Evolutionary conservation across 1,284 basidiomycete species (phyloP).

Genomic region (Trichosporon sp.): DNA sequence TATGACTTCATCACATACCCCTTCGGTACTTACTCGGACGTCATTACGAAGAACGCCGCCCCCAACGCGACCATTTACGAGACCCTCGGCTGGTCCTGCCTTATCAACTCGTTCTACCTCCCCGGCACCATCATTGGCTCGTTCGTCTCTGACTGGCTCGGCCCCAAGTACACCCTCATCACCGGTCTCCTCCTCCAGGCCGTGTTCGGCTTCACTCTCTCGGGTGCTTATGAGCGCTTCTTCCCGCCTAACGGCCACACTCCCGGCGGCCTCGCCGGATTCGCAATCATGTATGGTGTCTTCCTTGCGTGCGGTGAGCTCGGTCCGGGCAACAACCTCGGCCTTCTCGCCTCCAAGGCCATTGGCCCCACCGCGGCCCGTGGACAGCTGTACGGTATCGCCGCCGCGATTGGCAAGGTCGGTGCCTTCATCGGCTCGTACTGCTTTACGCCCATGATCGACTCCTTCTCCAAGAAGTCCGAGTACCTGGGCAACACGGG

Average conservation of each 20-base stretch:
- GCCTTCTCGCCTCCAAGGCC: slow-evolving; percentile 76
- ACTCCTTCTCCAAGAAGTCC: slow-evolving; percentile 19
- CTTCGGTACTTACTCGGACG: slow-evolving; percentile 72
- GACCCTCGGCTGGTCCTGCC: slow-evolving; percentile 52
- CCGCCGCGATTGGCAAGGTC: slow-evolving; percentile 81
- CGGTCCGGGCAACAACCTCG: slow-evolving; percentile 77
- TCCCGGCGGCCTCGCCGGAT: slow-evolving; percentile 64
- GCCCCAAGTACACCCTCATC: slow-evolving; percentile 69
- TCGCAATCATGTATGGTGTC: slow-evolving; percentile 85
- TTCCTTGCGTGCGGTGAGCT: slow-evolving; percentile 71
- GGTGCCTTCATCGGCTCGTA: slow-evolving; percentile 77
- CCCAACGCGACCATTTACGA: slow-evolving; percentile 41
- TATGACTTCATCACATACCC: slow-evolving; percentile 58
- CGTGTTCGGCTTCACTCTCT: slow-evolving; percentile 82
- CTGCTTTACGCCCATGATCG: slow-evolving; percentile 66
- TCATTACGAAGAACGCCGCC: slow-evolving; percentile 53
- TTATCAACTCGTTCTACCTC: slow-evolving; percentile 60
- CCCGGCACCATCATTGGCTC: slow-evolving; percentile 45
- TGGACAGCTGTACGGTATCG: slow-evolving; percentile 80
- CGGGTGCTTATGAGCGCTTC: slow-evolving; percentile 66
- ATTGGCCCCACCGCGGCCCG: slow-evolving; percentile 77
- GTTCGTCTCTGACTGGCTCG: slow-evolving; percentile 50
- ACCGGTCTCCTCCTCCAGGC: slow-evolving; percentile 70
- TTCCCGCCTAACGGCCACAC: slow-evolving; percentile 34
- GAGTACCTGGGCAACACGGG: slow-evolving; percentile 47